Base-by-base conservation (phyloP, 352 stramenopile species). In the Globisporangium echinulatum region DNA sequence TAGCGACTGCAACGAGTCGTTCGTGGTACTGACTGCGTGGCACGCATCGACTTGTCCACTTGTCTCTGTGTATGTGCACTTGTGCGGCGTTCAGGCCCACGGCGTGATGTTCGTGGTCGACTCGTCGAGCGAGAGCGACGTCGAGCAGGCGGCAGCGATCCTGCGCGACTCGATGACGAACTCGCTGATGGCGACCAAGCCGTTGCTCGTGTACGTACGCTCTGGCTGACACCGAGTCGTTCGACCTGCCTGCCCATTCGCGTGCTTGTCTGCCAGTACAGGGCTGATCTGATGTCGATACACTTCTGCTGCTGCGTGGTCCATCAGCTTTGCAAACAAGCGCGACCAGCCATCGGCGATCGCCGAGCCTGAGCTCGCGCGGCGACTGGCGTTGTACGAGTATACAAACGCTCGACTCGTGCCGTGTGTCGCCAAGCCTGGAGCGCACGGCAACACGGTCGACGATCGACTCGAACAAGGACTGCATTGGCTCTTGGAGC, bases 51-150 rank as follows among this genome's bases (percentile, higher is more conserved):
- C 49, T 52, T 61, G 38, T 11, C 10, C 37, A 49, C 33, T 15
- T 10, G n/a, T 55, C 54, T 7, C 25, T 43, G 42, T 49, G 57
- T 11, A 25, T 14, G 53, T 44, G 11, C 13, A 13, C 19, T 33
- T 33, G 25, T 33, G 25, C 25, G 25, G 25, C 25, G 25, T 33
- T 33, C 25, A 90, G 80, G 82, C 64, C 7, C 80, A 91, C 54
- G 80, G 76, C 17, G 65, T 92, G 33, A 79, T 94, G 53, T 90
- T 88, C 53, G 79, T 92, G 14, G 70, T 92, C 13, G 80, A 94
- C 58, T 87, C 82, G 14, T 78, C 82, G 4, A 74, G 59, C 17
- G 71, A 87, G 43, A 70, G 67, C 14, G 62, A 64, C 0, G 59
- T 90, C 5, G 65, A 71, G 43, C 67, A 91, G 40, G 67, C 84